Conservation (phyloP, 306 rosid genomes). For the Citrullus colocynthis region DNA sequence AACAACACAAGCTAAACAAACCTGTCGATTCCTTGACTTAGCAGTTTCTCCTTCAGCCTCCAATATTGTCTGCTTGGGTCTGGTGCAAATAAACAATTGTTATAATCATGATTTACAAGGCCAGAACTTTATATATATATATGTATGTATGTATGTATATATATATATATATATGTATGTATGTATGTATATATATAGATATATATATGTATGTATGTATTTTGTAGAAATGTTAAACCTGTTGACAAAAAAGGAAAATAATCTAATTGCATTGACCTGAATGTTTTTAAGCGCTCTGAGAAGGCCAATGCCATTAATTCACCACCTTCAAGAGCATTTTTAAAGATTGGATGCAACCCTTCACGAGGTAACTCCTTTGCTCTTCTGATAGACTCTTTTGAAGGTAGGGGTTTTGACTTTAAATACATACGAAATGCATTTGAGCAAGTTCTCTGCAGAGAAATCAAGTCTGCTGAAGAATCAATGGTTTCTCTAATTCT, state of each 20-base stretch:
- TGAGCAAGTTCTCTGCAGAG: conserved; percentile 54
- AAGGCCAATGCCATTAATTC: conserved; percentile 89
- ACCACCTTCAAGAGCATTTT: conserved; percentile 59
- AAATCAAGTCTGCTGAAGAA: conserved; percentile 44
- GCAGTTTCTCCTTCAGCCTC: conserved; percentile 94
- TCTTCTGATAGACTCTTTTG: conserved; percentile 82
- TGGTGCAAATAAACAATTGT: conserved; percentile 21
- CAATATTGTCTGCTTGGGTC: conserved; percentile 87
- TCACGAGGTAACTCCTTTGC: conserved; percentile 62
- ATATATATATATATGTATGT: no score
- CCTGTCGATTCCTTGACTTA: conserved; percentile 53
- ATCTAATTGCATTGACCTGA: conserved; percentile 34
- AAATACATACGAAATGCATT: conserved; percentile 77
- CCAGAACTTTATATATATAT: no score
- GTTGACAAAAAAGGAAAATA: not conserved
- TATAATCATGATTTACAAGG: not conserved
- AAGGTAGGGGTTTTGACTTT: conserved; percentile 73
- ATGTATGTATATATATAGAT: no score
- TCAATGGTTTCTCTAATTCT: conserved; percentile 75
- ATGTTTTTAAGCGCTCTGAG: conserved; percentile 84
- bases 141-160: no score
- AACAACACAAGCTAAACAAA: conserved; percentile 5
- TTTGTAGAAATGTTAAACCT: not conserved
- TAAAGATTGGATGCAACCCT: conserved; percentile 86
- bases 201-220: no score